Evolutionary conservation across 1,284 basidiomycete species (phyloP).

Genomic region (Coniferiporia weirii): DNA sequence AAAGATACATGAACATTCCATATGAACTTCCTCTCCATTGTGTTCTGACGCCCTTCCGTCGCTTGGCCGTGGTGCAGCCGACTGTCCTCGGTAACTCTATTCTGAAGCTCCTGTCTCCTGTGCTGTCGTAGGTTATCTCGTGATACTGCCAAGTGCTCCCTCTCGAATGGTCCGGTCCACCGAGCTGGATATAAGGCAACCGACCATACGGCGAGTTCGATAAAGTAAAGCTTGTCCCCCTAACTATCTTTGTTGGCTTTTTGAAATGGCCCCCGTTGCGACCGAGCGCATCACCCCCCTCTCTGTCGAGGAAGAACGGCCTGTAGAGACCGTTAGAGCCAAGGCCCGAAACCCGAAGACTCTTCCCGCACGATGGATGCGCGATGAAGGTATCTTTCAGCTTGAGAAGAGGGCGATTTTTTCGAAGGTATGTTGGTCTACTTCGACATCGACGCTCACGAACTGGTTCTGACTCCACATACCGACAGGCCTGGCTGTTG

Average conservation of each 20-base stretch:
- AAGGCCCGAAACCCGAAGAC: conserved; percentile 8
- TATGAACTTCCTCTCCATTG: not conserved
- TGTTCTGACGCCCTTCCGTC: not conserved
- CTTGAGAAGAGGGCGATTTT: conserved; percentile 27
- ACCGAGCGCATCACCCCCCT: not conserved
- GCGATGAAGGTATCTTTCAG: conserved; percentile 18
- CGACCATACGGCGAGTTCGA: not conserved
- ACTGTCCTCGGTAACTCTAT: not conserved
- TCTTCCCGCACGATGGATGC: conserved; percentile 16
- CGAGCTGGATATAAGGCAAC: not conserved
- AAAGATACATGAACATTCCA: not conserved
- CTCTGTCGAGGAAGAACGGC: not conserved
- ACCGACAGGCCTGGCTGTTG: conserved; percentile 20
- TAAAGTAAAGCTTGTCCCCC: not conserved
- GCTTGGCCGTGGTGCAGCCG: not conserved
- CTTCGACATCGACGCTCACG: not conserved
- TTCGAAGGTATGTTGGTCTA: conserved; percentile 18
- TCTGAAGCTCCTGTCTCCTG: no score
- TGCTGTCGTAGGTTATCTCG: no score
- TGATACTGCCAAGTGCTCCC: no score
- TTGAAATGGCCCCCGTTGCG: conserved; percentile 7
- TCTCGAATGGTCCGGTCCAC: not conserved
- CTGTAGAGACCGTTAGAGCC: not conserved
- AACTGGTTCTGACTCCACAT: not conserved
- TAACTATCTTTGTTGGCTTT: not conserved